Base-by-base conservation (phyloP, 257 asterid genomes). In the Solanum ahanhuiri region DNA sequence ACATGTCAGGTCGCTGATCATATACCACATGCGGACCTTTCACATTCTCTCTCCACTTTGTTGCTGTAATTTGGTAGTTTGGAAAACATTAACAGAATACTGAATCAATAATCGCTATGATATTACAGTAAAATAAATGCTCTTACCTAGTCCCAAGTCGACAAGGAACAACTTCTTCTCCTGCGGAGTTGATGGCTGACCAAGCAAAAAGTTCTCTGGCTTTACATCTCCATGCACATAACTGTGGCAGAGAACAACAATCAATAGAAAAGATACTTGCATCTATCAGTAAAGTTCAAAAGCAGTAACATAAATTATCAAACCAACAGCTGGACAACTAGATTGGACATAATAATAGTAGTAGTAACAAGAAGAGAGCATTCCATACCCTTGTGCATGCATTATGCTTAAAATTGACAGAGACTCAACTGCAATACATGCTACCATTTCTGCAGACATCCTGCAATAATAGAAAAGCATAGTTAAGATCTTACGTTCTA, bases 161-260 rank as follows among this genome's bases (percentile, higher is more conserved):
- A 91, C 93, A 81, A 91, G 93, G 87, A 91, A 91, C 88, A 91
- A 87, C 90, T 88, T 91, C 83, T 91, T 91, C 87, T 90, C 93
- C 75, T 90, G 88, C 39, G 81, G 48, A 10, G 93, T 91, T 86
- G 92, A 84, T 31, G 88, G 93, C 84, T 88, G 91, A 31, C 93
- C 93, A 69, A 91, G 90, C 85, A 91, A 87, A 88, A 90, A 91
- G 88, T 91, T 90, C 89, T 91, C 92, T 20, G 93, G 93, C 82
- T 91, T 91, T 79, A 91, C 92, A 86, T 91, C 93, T 85, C 93
- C 93, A 86, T 91, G 93, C 81, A 91, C 91, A 85, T 89, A 91
- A 82, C 93, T 91, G 72, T 43, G 15, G 41, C 51, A 14, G 20
- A 73, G 60, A 69, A 83, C 22, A 58, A 31, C 67, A 12, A 81